Base-by-base conservation (phyloP, 108 stramenopile genomes). In the Seminavis robusta region DNA sequence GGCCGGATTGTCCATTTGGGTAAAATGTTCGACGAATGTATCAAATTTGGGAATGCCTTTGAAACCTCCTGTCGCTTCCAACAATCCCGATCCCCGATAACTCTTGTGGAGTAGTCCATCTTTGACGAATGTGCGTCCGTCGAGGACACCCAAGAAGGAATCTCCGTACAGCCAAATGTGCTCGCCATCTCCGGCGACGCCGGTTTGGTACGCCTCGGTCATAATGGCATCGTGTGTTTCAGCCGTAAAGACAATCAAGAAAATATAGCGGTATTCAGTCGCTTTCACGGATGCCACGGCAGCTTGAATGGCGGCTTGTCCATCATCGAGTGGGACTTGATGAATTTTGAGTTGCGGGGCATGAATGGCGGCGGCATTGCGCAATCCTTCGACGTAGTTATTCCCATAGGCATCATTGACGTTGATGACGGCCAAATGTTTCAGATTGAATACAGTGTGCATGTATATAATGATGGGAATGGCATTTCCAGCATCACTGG, bases 321-420 rank as follows among this genome's bases (percentile, higher is more conserved):
- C 39, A 1, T 32, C 49, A 11, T 53, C 52, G 8, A 29, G 10
- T 1, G 47, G 40, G 6, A 46, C 37, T 15, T 28, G 47, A 15
- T 49, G 27, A 40, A 76, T 56, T n/a, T 57, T n/a, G 59, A 78
- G 53, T 25, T 63, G 57, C 24, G 78, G 78, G 33, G 65, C 59
- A 28, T 60, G 37, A 26, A 42, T 16, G 1, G 34, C 16, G 6
- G 65, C 69, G 6, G 65, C 70, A 20, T 10, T 4, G n/a, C 46
- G 65, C 4, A 80, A 38, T 9, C 73, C 79, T 9, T 47, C 25
- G 3, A 70, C 76, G 59, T 59, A 80, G 1, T 69, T 49, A 43
- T 73, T 76, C 6, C 83, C 83, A 53, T 66, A 80, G 19, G 79
- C 24, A 39, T 84, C 76, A 42, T 80, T 71, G 25, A 72, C 51